Evolutionary conservation across 1,284 basidiomycete genomes (phyloP), one percentile per base, ranked within the genome.

Genomic region (Rhodotorula sp.): DNA sequence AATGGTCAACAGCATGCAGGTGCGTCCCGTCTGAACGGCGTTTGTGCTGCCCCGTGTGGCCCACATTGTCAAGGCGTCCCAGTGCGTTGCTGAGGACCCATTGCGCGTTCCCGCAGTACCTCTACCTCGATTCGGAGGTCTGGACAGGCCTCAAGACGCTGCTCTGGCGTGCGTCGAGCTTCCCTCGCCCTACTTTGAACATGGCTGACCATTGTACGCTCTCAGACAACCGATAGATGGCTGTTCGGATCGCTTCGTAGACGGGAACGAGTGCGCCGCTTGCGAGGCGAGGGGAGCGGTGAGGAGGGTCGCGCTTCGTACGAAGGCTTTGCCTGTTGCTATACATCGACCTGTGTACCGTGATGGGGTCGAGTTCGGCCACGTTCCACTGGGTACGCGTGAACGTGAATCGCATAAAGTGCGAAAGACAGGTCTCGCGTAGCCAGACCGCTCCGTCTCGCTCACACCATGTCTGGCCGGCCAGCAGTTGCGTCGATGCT

Each of bases 71-170:
- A 15, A 9, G 24, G 4, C 49, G 49, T 27, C 27, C 19, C 20
- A 15, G 11, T 24, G 24, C 9, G 7, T n/a, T 11, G 32, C 39
- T 52, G 30, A 63, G 30, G 47, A 10, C 0, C 46, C 22, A 11
- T 3, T 15, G 4, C 32, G 22, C 71, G 79, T n/a, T 29, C 29
- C 77, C 79, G 65, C 69, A 79, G 69, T 92, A 91, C 80, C 82
- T 92, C 36, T 92, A 92, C 81, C 85, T 86, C 67, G 90, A 92
- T 78, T 91, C 89, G 19, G 88, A 92, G 70, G 81, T 81, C 30
- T 92, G 90, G 90, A 85, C 51, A 24, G 61, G 62, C 29, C 13
- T 74, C 47, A 71, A 71, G 44, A 75, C 72, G 49, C 46, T 75
- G 13, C 47, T 75, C 11, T 75, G 74, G 74, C 71, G 74, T 75